A percentile compares a stretch with the other conserved stretches of the same genome.
These are phyloP conservation scores for Chlorophyllum brunneum DNA, from an alignment of 768 basidiomycete species.

Conservation along the genomic window DNA sequence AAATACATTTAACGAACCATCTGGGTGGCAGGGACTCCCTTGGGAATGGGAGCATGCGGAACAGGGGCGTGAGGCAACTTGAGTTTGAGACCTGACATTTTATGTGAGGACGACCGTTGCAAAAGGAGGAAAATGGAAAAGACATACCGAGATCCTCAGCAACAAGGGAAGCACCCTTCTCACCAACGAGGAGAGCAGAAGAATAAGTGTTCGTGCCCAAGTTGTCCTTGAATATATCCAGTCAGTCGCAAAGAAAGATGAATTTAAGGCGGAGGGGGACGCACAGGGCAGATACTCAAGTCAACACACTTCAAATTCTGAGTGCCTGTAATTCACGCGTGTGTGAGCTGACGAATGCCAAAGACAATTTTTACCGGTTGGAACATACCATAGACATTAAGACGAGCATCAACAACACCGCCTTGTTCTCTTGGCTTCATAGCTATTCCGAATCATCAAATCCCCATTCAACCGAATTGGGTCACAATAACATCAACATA, in stretches of 20 bases:
- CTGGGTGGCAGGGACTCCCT: slow-evolving; percentile 48
- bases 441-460: slow-evolving; percentile 30
- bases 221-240: slow-evolving; percentile 45
- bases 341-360: background rate
- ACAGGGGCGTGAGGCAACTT: slow-evolving; percentile 63
- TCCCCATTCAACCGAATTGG: background rate
- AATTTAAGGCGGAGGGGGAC: slow-evolving; percentile 16
- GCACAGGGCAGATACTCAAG: slow-evolving; percentile 68
- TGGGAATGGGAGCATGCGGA: slow-evolving; percentile 61
- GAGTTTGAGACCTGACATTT: slow-evolving; percentile 52
- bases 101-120: background rate
- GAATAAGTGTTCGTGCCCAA: slow-evolving; percentile 73
- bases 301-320: slow-evolving; percentile 66
- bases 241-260: background rate
- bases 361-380: too few species aligned
- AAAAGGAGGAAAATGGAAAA: background rate
- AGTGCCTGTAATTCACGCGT: slow-evolving; percentile 41
- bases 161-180: slow-evolving; percentile 62
- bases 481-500: slow-evolving; percentile 17
- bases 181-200: slow-evolving; percentile 63
- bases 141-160: slow-evolving; percentile 58
- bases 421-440: slow-evolving; percentile 68
- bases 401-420: slow-evolving; percentile 60
- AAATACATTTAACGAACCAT: slow-evolving; percentile 34
- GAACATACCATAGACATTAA: slow-evolving; percentile 50